Percentiles rank a stretch among this genome's conserved stretches.
These are phyloP conservation scores for Claviceps cyperi DNA, from an alignment of 2,329 filamentous ascomycete genomes.

Conservation along the genomic window DNA sequence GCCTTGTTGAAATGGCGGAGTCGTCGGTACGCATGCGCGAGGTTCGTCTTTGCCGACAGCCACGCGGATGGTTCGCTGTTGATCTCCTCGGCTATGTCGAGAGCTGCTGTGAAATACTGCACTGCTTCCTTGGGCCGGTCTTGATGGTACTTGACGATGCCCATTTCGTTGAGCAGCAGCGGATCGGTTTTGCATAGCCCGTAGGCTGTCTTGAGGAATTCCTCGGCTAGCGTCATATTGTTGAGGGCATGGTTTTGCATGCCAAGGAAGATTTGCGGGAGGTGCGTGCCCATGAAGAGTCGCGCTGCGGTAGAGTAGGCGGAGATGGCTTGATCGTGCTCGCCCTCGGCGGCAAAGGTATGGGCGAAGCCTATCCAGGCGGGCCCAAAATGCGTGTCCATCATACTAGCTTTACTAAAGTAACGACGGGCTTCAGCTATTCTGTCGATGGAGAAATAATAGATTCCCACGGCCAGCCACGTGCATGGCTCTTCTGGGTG, in stretches of 20 bases:
- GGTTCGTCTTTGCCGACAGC: slow-evolving; percentile 72
- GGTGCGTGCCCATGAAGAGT: slow-evolving; percentile 89
- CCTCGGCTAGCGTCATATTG: slow-evolving; percentile 84
- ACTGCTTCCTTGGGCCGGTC: slow-evolving; percentile 62
- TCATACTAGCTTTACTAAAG: slow-evolving; percentile 93
- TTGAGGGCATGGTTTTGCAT: slow-evolving; percentile 98
- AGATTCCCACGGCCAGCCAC: slow-evolving; percentile 88
- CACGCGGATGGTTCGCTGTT: slow-evolving; percentile 71
- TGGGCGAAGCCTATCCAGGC: slow-evolving; percentile 99
- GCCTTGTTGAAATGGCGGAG: slow-evolving; percentile 55
- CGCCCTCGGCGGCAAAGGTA: slow-evolving; percentile 92
- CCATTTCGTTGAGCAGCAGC: slow-evolving; percentile 85
- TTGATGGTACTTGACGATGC: slow-evolving; percentile 90
- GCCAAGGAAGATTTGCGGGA: slow-evolving; percentile 88
- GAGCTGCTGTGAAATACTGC: slow-evolving; percentile 61
- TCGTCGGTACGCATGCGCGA: slow-evolving; percentile 76
- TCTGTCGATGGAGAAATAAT: slow-evolving; percentile 80
- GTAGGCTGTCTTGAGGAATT: slow-evolving; percentile 86
- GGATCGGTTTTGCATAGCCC: slow-evolving; percentile 73
- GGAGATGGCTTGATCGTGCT: slow-evolving; percentile 95
- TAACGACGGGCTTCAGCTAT: slow-evolving; percentile 89
- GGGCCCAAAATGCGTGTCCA: slow-evolving; percentile 93
- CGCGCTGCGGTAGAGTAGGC: slow-evolving; percentile 92
- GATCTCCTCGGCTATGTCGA: slow-evolving; percentile 65
- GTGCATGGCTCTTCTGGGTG: slow-evolving; percentile 84